These are phyloP conservation scores for Gastrodia elata DNA, from an alignment of 106 monocot species.

Conservation along the genomic window DNA sequence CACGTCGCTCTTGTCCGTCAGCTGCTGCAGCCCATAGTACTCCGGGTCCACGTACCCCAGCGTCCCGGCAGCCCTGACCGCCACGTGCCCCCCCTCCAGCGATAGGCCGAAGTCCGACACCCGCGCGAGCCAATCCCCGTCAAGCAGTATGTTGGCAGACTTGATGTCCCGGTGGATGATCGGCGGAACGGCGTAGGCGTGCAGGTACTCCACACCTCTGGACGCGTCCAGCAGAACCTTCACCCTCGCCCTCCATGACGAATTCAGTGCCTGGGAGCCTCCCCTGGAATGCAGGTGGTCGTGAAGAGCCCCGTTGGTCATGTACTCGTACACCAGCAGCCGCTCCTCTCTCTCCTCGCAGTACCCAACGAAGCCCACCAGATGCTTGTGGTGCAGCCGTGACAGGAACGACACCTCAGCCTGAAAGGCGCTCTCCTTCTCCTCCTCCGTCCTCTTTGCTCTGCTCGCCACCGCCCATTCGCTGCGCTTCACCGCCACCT, in stretches of 20 bases:
- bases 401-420: slow-evolving; percentile 47
- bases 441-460: slow-evolving; percentile 11
- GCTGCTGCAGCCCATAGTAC: slow-evolving; percentile 40
- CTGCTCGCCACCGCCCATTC: neutral
- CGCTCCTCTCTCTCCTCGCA: slow-evolving; percentile 44
- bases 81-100: slow-evolving; percentile 18
- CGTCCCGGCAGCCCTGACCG: slow-evolving; percentile 37
- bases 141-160: slow-evolving; percentile 61
- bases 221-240: slow-evolving; percentile 45
- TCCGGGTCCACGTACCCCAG: slow-evolving; percentile 61
- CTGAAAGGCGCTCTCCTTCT: slow-evolving; percentile 45
- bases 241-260: slow-evolving; percentile 45
- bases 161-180: slow-evolving; percentile 74
- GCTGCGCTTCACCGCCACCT: slow-evolving; percentile 26
- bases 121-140: slow-evolving; percentile 35
- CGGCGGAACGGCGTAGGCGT: slow-evolving; percentile 50
- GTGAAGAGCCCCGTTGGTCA: slow-evolving; percentile 55
- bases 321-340: slow-evolving; percentile 58
- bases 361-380: slow-evolving; percentile 40
- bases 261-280: neutral
- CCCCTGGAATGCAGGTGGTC: slow-evolving; percentile 34
- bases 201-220: slow-evolving; percentile 54
- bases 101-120: slow-evolving; percentile 65
- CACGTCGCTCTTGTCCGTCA: slow-evolving; percentile 56
- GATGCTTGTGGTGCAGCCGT: slow-evolving; percentile 55